Percentiles rank a stretch among this genome's conserved stretches.
Evolutionary conservation across 352 stramenopile genomes (phyloP).

Genomic region (Phytopythium mirpurense): DNA sequence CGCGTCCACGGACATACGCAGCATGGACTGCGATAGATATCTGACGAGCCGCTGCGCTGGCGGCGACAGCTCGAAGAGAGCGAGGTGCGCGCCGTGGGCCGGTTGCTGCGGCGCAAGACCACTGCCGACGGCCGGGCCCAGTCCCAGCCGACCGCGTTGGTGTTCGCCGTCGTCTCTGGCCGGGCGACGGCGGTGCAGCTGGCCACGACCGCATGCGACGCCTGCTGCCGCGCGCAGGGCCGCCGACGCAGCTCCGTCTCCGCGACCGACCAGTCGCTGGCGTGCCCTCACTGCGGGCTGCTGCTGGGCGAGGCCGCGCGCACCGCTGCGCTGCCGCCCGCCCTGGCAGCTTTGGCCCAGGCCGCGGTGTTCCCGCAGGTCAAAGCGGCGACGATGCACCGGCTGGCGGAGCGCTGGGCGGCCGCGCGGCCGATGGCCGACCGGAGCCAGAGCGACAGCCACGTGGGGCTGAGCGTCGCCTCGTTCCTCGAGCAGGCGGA

Average conservation of each 20-base stretch:
- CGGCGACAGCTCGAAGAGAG: constrained; percentile 34
- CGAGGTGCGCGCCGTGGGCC: constrained; percentile 46
- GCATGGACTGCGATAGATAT: too few relatives aligned
- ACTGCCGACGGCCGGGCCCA: constrained; percentile 6
- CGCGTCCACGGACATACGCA: constrained; percentile 1
- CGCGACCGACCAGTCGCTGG: constrained; percentile 14
- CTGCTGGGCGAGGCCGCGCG: constrained; percentile 11
- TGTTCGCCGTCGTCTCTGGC: constrained; percentile 51
- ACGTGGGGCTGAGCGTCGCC: constrained; percentile 47
- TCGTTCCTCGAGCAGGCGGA: constrained; percentile 64
- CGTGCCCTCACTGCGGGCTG: constrained; percentile 56
- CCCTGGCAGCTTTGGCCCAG: constrained; percentile 27
- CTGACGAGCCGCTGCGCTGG: too few relatives aligned
- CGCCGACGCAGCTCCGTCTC: constrained; percentile 36
- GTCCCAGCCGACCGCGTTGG: constrained; percentile 10
- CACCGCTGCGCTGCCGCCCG: constrained; percentile 19
- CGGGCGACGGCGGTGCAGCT: constrained; percentile 32
- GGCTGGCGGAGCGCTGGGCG: constrained; percentile 38
- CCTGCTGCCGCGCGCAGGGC: constrained; percentile 41
- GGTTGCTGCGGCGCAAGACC: constrained; percentile 37
- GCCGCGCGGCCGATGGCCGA: neutral
- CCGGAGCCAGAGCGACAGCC: constrained; percentile 13
- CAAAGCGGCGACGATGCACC: constrained; percentile 50
- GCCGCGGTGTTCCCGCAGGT: constrained; percentile 44
- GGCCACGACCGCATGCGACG: constrained; percentile 40